These are phyloP conservation scores for Entamoeba dispar DNA, from an alignment of 208 protist species.

Conservation along the genomic window DNA sequence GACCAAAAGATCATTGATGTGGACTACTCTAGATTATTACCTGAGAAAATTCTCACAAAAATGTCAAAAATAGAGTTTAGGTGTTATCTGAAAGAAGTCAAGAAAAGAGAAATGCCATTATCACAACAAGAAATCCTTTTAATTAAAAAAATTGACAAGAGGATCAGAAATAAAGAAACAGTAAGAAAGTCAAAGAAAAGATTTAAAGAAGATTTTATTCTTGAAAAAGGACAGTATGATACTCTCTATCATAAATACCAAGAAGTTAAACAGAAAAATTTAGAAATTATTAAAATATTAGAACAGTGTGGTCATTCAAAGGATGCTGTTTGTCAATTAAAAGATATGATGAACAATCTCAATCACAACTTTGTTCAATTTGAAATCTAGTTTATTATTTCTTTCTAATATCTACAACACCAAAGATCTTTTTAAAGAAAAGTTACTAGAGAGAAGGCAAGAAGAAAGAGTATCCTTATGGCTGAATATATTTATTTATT, in stretches of 20 bases:
- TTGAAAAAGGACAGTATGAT: not conserved
- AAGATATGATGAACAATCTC: not conserved
- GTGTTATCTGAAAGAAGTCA: not conserved
- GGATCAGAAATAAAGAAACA: not conserved
- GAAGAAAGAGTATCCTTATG: too few relatives aligned
- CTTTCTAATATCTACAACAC: too few relatives aligned
- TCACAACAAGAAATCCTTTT: not conserved
- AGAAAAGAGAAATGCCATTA: not conserved
- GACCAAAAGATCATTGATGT: not conserved
- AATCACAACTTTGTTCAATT: too few relatives aligned
- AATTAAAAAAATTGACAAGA: not conserved
- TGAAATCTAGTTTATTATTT: too few relatives aligned
- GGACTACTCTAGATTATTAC: not conserved
- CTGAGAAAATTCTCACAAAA: not conserved
- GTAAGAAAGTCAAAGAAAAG: not conserved
- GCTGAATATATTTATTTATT: too few relatives aligned
- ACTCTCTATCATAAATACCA: not conserved
- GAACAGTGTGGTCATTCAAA: not conserved
- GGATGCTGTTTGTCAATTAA: not conserved
- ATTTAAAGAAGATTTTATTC: not conserved
- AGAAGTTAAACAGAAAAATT: not conserved
- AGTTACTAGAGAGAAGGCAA: too few relatives aligned
- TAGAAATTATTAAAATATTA: not conserved
- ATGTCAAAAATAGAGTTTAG: not conserved
- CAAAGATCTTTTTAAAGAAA: too few relatives aligned